Percentiles rank a stretch among this genome's conserved stretches.
Evolutionary conservation across 2,329 filamentous ascomycete species (phyloP).

Genomic region (Cercospora berteroae): DNA sequence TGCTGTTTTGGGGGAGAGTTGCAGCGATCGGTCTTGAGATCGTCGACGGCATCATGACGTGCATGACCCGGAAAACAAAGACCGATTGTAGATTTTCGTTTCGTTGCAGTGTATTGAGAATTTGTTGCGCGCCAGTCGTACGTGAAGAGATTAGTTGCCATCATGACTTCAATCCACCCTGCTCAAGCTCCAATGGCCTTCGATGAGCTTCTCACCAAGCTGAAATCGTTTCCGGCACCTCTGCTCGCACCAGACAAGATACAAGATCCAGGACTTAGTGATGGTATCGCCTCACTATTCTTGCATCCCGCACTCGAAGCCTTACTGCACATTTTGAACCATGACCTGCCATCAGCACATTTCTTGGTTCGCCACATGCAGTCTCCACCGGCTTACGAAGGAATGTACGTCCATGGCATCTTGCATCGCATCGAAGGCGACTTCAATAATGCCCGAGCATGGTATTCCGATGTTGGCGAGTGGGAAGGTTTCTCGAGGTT

Average conservation of each 20-base stretch:
- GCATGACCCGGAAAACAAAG: neutral
- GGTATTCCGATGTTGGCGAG: slow-evolving; percentile 48
- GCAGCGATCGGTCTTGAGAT: neutral
- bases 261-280: slow-evolving; percentile 27
- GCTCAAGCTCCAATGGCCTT: slow-evolving; percentile 28
- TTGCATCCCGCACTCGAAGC: slow-evolving; percentile 52
- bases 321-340: slow-evolving; percentile 52
- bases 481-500: slow-evolving; percentile 38
- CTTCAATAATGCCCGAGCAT: slow-evolving; percentile 49
- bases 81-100: neutral
- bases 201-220: slow-evolving; percentile 32
- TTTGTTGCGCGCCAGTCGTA: neutral
- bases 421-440: slow-evolving; percentile 54
- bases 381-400: slow-evolving; percentile 48
- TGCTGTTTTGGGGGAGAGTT: neutral
- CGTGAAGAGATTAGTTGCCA: neutral
- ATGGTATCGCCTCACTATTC: slow-evolving; percentile 35
- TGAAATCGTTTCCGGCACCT: slow-evolving; percentile 32
- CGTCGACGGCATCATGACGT: slow-evolving; percentile 3
- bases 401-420: slow-evolving; percentile 54
- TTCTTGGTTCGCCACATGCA: slow-evolving; percentile 56
- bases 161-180: slow-evolving; percentile 13
- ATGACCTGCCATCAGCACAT: slow-evolving; percentile 51
- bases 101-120: neutral
- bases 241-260: slow-evolving; percentile 28